A percentile compares a stretch with the other conserved stretches of the same genome.
phyloP scores from a whole-genome alignment of 306 rosid genomes.

The Vachellia collinsii region DNA sequence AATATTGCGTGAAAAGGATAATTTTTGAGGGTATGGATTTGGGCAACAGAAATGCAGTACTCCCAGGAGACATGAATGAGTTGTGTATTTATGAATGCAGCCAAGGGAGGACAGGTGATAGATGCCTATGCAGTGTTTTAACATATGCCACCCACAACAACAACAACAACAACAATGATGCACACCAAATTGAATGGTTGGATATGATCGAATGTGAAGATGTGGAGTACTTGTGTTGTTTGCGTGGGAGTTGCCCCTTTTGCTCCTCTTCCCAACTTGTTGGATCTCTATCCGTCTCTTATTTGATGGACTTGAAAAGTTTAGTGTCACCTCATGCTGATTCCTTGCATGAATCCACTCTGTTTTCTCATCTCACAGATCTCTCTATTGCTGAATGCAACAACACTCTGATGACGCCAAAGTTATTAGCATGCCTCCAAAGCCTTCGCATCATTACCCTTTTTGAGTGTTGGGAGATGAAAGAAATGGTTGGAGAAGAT shows the following conservation, averaged over 20 bases:
- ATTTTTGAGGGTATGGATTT: not conserved
- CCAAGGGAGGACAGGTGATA: not conserved
- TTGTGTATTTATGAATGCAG: not conserved
- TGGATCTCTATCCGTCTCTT: rapidly evolving
- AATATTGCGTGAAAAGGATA: not conserved
- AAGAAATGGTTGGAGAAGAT: not conserved
- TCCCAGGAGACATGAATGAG: not conserved
- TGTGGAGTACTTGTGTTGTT: not conserved
- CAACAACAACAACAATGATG: not conserved
- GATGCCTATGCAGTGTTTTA: not conserved
- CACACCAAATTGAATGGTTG: not conserved
- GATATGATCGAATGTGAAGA: rapidly evolving
- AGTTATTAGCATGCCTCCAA: not conserved
- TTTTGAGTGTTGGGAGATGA: rapidly evolving
- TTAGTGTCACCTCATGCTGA: not conserved
- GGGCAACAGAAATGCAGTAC: not conserved
- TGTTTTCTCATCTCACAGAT: not conserved
- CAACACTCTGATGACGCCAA: not conserved
- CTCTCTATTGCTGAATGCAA: rapidly evolving
- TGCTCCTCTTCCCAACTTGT: not conserved
- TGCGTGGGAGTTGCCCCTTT: not conserved
- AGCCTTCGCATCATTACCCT: not conserved
- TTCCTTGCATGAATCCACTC: not conserved
- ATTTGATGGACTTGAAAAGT: not conserved
- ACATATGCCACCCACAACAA: not conserved